Evolutionary conservation across 331 rosid genomes (phyloP), one percentile per base, ranked within the genome.

Genomic region (Erythrophleum ivorense): DNA sequence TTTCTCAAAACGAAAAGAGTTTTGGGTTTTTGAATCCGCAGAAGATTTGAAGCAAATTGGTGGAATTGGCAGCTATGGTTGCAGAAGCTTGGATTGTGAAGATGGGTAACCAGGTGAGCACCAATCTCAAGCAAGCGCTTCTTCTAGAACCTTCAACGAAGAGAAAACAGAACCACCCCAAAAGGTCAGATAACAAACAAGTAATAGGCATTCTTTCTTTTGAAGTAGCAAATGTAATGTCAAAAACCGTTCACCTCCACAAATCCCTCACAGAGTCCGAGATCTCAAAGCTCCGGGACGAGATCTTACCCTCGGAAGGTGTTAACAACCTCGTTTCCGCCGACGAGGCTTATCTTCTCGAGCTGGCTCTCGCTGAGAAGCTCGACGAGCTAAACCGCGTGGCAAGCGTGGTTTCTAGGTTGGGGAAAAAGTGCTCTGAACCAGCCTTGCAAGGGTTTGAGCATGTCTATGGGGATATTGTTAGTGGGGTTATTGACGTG

Each of bases 31-130:
- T 40, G 58, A 73, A 72, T 71, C 71, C 68, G 57, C 49, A 31
- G 82, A 49, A 65, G 78, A 45, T 21, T 60, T 52, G 78, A 69
- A 74, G 78, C 13, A 43, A 15, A 70, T 81, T 54, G 86, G 75
- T 71, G 88, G 73, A 71, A 71, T 82, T 66, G 63, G 75, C 73
- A 85, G 93, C 88, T 80, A 95, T 94, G 99, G 97, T 92, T 79
- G 97, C 97, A 65, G 97, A 96, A 85, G 89, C 94, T 83, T 96
- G 99, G 99, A 80, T 96, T 87, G 85, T 96, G 62, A 96, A 91
- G 91, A 92, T 96, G 92, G 95, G 99, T 38, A 94, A 87, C 90
- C 98, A 96, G 82, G 98, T 96, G 12, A 94, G 97, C 71, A 50
- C 94, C 14, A 96, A 96, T 89, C 89, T 96, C 73, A 96, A 90